A percentile compares a stretch with the other conserved stretches of the same genome.
These are phyloP conservation scores for Suhomyces terraborum DNA, from an alignment of 1,139 yeast species.

Conservation along the genomic window DNA sequence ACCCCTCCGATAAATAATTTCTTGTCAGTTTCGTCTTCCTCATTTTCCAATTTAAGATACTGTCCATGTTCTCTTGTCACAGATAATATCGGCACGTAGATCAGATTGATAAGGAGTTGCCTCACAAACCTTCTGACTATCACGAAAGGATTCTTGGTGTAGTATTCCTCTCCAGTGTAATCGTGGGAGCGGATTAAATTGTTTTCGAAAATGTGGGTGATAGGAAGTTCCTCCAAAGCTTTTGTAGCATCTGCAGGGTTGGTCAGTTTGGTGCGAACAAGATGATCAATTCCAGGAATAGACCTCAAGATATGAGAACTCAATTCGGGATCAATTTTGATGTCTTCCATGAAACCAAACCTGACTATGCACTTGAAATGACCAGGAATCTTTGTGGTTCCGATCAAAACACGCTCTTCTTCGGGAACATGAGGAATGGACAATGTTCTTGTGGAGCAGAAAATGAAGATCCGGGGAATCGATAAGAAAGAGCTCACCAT, in stretches of 20 bases:
- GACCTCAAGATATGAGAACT: constrained; percentile 28
- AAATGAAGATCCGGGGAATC: constrained; percentile 45
- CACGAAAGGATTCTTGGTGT: constrained; percentile 24
- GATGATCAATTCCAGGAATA: constrained; percentile 23
- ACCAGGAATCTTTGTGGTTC: constrained; percentile 42
- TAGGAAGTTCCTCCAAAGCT: constrained; percentile 20
- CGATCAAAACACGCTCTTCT: constrained; percentile 42
- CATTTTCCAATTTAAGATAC: constrained; percentile 25
- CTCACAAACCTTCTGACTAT: constrained; percentile 21
- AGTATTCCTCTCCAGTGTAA: constrained; percentile 18
- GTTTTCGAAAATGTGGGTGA: constrained; percentile 41
- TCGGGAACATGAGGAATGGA: constrained; percentile 42
- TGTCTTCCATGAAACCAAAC: constrained; percentile 50
- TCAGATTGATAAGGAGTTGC: constrained; percentile 26
- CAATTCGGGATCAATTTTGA: constrained; percentile 30
- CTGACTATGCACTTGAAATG: constrained; percentile 49
- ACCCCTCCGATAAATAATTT: constrained; percentile 34
- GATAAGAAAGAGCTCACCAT: constrained; percentile 41
- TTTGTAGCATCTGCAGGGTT: constrained; percentile 2
- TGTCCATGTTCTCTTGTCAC: constrained; percentile 31
- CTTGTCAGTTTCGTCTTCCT: constrained; percentile 26
- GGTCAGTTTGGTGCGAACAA: not conserved
- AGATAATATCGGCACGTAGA: constrained; percentile 33
- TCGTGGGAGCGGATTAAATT: constrained; percentile 33
- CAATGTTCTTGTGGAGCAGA: constrained; percentile 43